Percentiles rank a stretch among this genome's conserved stretches.
Conservation (phyloP, 192 early-diverging fungal species). For the Phlyctochytrium planicorne region DNA sequence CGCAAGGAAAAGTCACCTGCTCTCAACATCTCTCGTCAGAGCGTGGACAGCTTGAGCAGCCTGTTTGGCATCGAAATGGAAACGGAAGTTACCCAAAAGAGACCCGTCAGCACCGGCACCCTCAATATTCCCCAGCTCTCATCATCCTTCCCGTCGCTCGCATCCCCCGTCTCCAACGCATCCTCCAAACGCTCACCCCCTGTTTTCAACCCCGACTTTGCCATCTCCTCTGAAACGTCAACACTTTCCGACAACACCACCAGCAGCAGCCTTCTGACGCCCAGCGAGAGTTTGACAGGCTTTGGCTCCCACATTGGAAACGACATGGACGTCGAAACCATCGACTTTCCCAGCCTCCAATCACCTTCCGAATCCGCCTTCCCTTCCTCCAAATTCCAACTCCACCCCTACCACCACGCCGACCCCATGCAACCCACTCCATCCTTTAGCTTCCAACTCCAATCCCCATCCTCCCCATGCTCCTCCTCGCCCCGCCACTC, state of each 20-base stretch:
- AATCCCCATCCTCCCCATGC: not conserved
- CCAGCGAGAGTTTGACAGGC: not conserved
- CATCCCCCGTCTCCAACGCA: not conserved
- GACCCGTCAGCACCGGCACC: no score
- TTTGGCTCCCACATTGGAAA: not conserved
- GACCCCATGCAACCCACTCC: no score
- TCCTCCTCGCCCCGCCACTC: not conserved
- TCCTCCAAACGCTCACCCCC: not conserved
- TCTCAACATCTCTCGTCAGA: not conserved
- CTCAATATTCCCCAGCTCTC: not conserved
- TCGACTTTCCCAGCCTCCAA: not conserved
- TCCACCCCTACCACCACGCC: not conserved
- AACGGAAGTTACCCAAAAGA: no score
- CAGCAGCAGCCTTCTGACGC: not conserved
- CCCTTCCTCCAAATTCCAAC: not conserved
- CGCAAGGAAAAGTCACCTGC: not conserved
- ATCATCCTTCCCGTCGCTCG: not conserved
- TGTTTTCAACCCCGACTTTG: not conserved
- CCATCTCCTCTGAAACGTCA: not conserved
- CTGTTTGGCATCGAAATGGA: no score
- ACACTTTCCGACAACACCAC: not conserved
- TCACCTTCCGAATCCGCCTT: not conserved
- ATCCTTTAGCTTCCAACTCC: no score
- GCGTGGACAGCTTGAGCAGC: not conserved
- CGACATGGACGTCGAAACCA: not conserved